Evolutionary conservation across 2,329 filamentous ascomycete genomes (phyloP), one percentile per base, ranked within the genome.

Genomic region (Thielaviopsis euricoi): DNA sequence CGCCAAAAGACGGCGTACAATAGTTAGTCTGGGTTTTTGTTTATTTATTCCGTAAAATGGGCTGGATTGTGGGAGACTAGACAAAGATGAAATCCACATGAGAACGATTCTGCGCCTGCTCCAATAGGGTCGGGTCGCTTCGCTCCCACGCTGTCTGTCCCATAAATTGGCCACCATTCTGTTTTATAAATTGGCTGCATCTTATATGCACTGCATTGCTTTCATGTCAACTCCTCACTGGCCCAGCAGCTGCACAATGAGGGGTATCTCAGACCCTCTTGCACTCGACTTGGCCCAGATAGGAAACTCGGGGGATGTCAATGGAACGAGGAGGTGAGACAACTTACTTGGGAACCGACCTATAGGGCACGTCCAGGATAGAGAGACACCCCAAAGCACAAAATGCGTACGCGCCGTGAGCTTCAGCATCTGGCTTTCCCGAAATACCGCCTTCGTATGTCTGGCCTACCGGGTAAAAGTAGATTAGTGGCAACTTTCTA

Each of bases 321-420:
- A 10, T 33, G 29, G 29, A 55, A 58, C 53, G 56, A 57, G 55
- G 61, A 23, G 58, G 58, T 56, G 52, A 55, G 53, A 43, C 56
- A 62, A 73, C 79, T 67, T 79, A 91, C 80, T 78, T 82, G 61
- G 81, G 77, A 63, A 96, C 82, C 62, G 81, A 85, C 64, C 80
- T 76, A 68, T 86, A 78, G 58, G 93, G 91, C 58, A 84, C 77
- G 66, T 87, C 89, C 53, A 97, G 73, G 62, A 97, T 87, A 65
- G 87, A 85, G 57, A 98, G 79, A 70, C 88, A 94, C 58, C 86
- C 93, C 60, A 98, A 74, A 58, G 87, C 90, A 71, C 91, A 96
- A 71, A 97, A 97, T 25, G 91, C 88, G 73, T 97, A 98, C 62
- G 89, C 93, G 61, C 93, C 93, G 71, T 98, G 93, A 57, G 91